Evolutionary conservation across 2,329 filamentous ascomycete species (phyloP).

Genomic region (Paraconiothyrium brasiliense): DNA sequence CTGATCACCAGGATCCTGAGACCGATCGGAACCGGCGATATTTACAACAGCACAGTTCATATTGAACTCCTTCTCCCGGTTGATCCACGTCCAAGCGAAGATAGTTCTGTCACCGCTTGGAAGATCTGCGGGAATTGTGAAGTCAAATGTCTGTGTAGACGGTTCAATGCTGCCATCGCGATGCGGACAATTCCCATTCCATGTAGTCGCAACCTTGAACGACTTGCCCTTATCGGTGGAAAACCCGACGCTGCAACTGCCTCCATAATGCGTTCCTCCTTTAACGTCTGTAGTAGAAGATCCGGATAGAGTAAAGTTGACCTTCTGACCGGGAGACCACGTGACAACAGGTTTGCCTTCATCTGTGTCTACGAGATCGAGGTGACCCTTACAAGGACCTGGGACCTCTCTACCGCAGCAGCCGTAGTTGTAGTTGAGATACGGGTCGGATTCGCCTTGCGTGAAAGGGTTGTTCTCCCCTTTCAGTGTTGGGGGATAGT

Average conservation of each 20-base stretch:
- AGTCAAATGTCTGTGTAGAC: slow-evolving; percentile 55
- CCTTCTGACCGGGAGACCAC: slow-evolving; percentile 55
- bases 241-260: slow-evolving; percentile 59
- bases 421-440: slow-evolving; percentile 57
- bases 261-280: slow-evolving; percentile 57
- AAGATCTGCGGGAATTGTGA: slow-evolving; percentile 56
- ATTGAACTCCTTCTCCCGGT: slow-evolving; percentile 58
- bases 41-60: slow-evolving; percentile 58
- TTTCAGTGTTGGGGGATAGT: slow-evolving; percentile 55
- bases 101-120: slow-evolving; percentile 52
- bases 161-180: slow-evolving; percentile 49
- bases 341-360: slow-evolving; percentile 54
- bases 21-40: slow-evolving; percentile 44
- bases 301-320: slow-evolving; percentile 53
- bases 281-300: slow-evolving; percentile 24
- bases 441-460: slow-evolving; percentile 43
- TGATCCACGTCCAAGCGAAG: slow-evolving; percentile 60
- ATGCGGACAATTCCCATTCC: slow-evolving; percentile 59
- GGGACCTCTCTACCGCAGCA: slow-evolving; percentile 53
- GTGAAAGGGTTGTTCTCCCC: slow-evolving; percentile 57
- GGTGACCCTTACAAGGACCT: slow-evolving; percentile 56
- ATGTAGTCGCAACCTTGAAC: slow-evolving; percentile 57
- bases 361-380: slow-evolving; percentile 54
- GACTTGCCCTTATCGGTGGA: slow-evolving; percentile 54
- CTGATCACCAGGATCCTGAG: slow-evolving; percentile 20